Conservation (phyloP, 2,329 filamentous ascomycete species). For the Ophidiomyces ophidiicola region DNA sequence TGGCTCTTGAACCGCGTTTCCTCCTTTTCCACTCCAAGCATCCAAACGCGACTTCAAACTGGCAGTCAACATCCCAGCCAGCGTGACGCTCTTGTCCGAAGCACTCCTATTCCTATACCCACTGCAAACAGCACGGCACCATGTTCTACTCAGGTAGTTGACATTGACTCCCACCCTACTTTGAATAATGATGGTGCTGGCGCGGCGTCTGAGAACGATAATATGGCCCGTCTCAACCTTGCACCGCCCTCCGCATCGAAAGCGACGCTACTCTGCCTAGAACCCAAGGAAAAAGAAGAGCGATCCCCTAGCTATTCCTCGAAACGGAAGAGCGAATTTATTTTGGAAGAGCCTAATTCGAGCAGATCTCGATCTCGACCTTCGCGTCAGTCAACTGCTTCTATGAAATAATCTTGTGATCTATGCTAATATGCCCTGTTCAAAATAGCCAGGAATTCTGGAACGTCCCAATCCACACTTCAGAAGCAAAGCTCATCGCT, state of each 20-base stretch:
- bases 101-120: background rate
- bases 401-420: background rate
- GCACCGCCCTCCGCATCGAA: slow-evolving; percentile 31
- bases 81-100: slow-evolving; percentile 8
- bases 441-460: background rate
- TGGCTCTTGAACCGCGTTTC: slow-evolving; percentile 36
- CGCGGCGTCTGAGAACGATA: slow-evolving; percentile 17
- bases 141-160: background rate
- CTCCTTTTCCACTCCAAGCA: slow-evolving; percentile 23
- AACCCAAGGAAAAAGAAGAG: slow-evolving; percentile 13
- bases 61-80: slow-evolving; percentile 10
- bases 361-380: slow-evolving; percentile 4
- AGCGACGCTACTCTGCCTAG: slow-evolving; percentile 28
- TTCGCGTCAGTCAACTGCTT: slow-evolving; percentile 6
- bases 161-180: background rate
- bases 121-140: background rate
- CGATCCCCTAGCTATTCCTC: slow-evolving; percentile 17
- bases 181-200: slow-evolving; percentile 3
- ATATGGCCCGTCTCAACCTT: slow-evolving; percentile 37
- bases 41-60: slow-evolving; percentile 20
- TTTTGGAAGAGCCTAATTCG: slow-evolving; percentile 2
- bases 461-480: background rate
- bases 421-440: background rate
- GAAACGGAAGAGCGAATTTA: slow-evolving; percentile 13
- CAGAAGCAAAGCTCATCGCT: background rate